Percentiles rank a stretch among this genome's conserved stretches.
phyloP scores from a whole-genome alignment of 208 protist genomes.

The Crithidia sp. region DNA sequence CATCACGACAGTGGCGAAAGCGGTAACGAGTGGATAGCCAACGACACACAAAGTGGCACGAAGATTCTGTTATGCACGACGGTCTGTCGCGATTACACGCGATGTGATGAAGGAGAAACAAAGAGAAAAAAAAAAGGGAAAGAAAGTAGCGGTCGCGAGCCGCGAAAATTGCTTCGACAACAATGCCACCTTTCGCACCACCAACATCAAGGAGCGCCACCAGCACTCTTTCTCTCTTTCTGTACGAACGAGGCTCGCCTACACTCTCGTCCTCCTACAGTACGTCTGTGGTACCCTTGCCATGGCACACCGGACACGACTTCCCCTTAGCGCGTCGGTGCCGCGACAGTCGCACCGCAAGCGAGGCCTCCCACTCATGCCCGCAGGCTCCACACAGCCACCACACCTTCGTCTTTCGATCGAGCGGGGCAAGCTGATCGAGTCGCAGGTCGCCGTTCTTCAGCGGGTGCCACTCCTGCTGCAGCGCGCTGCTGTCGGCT shows the following conservation, averaged over 20 bases:
- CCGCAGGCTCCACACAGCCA: constrained; percentile 79
- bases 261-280: background rate
- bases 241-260: background rate
- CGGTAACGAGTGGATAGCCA: too few relatives aligned
- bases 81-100: too few relatives aligned
- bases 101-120: too few relatives aligned
- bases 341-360: constrained; percentile 52
- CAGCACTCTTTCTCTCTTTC: background rate
- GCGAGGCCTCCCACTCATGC: constrained; percentile 77
- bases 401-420: constrained; percentile 75
- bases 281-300: constrained; percentile 30
- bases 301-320: constrained; percentile 63
- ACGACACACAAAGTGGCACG: too few relatives aligned
- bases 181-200: too few relatives aligned
- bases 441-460: constrained; percentile 84
- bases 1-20: too few relatives aligned
- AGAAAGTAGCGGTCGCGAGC: background rate
- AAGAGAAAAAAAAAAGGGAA: background rate
- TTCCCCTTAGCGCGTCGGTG: constrained; percentile 27
- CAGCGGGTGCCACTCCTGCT: constrained; percentile 83
- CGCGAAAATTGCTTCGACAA: too few relatives aligned
- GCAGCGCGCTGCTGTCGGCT: constrained; percentile 44
- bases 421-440: constrained; percentile 50
- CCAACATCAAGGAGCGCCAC: too few relatives aligned
- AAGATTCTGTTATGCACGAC: too few relatives aligned